Percentiles rank a stretch among this genome's conserved stretches.
phyloP scores from a whole-genome alignment of 2,329 filamentous ascomycete genomes.

The Periglandula ipomoeae region DNA sequence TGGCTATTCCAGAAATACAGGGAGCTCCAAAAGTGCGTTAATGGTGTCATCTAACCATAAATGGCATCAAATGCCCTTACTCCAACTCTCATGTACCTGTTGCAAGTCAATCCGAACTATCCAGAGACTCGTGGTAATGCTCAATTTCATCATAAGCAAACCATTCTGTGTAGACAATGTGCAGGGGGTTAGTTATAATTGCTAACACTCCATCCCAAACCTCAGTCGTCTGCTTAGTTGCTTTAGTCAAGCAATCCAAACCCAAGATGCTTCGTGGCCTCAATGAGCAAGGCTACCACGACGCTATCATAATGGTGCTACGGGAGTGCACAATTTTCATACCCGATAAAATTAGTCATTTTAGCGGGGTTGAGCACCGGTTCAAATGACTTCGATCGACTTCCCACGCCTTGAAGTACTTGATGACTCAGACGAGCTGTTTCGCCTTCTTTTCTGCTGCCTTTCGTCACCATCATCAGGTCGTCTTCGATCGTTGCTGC shows the following conservation, averaged over 20 bases:
- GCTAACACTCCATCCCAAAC: not conserved
- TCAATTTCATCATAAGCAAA: not conserved
- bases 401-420: conserved; percentile 39
- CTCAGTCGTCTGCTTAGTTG: not conserved
- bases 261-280: not conserved
- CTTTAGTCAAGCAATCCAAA: not conserved
- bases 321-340: no score
- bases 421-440: conserved; percentile 43
- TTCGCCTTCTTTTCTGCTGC: conserved; percentile 31
- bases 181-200: not conserved
- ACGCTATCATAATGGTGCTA: no score
- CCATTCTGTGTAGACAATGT: not conserved
- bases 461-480: conserved; percentile 1
- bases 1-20: no score
- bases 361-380: no score
- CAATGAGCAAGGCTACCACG: no score
- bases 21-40: no score
- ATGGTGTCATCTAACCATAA: no score
- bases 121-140: no score
- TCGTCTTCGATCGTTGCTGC: conserved; percentile 2
- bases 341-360: no score
- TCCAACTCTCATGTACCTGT: no score
- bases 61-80: no score
- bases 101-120: no score
- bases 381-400: conserved; percentile 47